Evolutionary conservation across 768 basidiomycete genomes (phyloP).

Genomic region (Myochromella boudieri): DNA sequence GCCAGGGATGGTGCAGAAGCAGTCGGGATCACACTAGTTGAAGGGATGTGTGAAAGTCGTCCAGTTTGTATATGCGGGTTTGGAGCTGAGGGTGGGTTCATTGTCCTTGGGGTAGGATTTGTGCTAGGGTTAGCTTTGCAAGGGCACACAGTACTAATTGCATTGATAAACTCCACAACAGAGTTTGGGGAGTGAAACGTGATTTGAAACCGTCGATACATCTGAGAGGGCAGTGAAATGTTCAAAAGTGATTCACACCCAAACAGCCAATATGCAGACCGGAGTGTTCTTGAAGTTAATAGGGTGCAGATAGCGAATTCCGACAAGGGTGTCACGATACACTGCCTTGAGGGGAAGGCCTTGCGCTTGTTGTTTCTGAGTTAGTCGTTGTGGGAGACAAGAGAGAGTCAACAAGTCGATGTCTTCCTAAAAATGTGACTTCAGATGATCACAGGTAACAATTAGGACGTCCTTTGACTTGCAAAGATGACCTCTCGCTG

Average conservation of each 20-base stretch:
- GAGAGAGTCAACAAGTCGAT: constrained; percentile 73
- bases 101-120: constrained; percentile 6
- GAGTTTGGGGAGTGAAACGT: constrained; percentile 54
- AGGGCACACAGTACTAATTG: constrained; percentile 68
- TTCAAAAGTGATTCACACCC: constrained; percentile 12
- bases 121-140: constrained; percentile 59
- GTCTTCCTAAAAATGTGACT: constrained; percentile 57
- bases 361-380: constrained; percentile 38
- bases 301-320: constrained; percentile 70
- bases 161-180: constrained; percentile 57
- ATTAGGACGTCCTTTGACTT: constrained; percentile 29
- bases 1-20: background rate
- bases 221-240: constrained; percentile 34
- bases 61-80: too few relatives aligned
- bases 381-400: constrained; percentile 31
- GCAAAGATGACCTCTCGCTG: constrained; percentile 68
- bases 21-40: constrained; percentile 2
- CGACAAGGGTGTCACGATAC: constrained; percentile 70
- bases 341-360: constrained; percentile 79
- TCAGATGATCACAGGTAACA: constrained; percentile 6
- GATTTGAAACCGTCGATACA: constrained; percentile 75
- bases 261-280: constrained; percentile 8
- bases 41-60: constrained; percentile 6
- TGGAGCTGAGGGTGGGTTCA: constrained; percentile 12
- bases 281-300: constrained; percentile 25